Base-by-base conservation (phyloP, 2,329 filamentous ascomycete genomes). In the Ophiosphaerella korrae region DNA sequence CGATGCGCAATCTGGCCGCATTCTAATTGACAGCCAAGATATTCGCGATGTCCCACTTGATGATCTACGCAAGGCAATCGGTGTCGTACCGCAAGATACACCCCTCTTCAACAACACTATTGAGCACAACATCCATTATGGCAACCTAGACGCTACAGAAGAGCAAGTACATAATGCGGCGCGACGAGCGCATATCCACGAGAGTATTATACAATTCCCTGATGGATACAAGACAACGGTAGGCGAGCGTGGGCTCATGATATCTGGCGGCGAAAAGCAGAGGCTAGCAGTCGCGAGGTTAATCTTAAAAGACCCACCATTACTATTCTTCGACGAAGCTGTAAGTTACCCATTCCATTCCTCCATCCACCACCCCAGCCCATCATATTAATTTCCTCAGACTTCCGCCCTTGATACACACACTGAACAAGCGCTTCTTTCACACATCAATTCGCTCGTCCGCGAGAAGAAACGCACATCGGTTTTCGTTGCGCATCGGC, bases 41-140 rank as follows among this genome's bases (percentile, higher is more conserved):
- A 86, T 99, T 59, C 88, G 90, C 35, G 82, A 90, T 51, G 88
- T 99, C 1, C 87, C 82, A 9, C 74, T 97, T 2, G 90, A 95
- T 45, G 95, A 89, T 32, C 79, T 99, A 24, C 86, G 94, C 6
- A 85, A 84, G 58, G 84, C 89, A 2, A 97, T 99, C 57, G 94
- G 94, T 18, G 93, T 99, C 13, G 94, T 99, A 0, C 94, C 94
- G 0, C 95, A 99, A 72, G 94, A 99, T 64, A 97, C 94, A 0
- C 92, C 94, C 0, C 81, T 99, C 1, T 99, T 99, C 80, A 99
- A 99, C 72, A 92, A 96, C 68, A 94, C 92, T 0, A 93, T 99
- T 51, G 88, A 89, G 69, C 91, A 97, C 73, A 99, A 99, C 71
- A 96, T 99, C 66, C 88, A 86, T 56, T 99, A 99, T 72, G 94